Evolutionary conservation across 306 rosid genomes (phyloP).

Genomic region (Cicer arietinum): DNA sequence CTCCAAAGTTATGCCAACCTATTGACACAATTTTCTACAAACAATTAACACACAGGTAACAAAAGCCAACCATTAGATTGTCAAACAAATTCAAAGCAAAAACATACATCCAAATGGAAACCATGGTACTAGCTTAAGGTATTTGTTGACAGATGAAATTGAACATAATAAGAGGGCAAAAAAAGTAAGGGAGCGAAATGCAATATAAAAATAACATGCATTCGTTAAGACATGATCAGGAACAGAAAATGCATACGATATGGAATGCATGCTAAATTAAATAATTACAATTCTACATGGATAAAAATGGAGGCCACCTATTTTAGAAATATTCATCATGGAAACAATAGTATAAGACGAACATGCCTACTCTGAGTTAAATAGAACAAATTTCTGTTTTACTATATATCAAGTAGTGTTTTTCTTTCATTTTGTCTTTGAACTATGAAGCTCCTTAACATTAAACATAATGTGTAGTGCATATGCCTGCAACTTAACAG

Average conservation of each 20-base stretch:
- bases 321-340: conserved; percentile 7
- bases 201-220: not conserved
- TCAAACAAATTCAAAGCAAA: conserved; percentile 23
- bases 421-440: conserved; percentile 6
- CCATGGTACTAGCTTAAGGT: conserved; percentile 2
- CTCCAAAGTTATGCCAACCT: conserved; percentile 12
- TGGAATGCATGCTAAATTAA: not conserved
- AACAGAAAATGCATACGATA: not conserved
- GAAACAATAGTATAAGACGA: conserved; percentile 24
- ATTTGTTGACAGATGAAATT: conserved; percentile 9
- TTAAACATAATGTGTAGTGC: conserved; percentile 5
- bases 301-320: conserved; percentile 1
- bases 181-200: not conserved
- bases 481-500: conserved; percentile 27
- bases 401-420: not conserved
- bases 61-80: not conserved
- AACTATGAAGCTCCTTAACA: not conserved
- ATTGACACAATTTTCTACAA: conserved; percentile 18
- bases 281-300: not conserved
- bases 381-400: conserved; percentile 13
- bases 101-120: conserved; percentile 17
- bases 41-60: not conserved
- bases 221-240: not conserved
- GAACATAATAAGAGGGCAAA: not conserved
- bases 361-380: not conserved